Evolutionary conservation across 169 alveolate species (phyloP).

Genomic region (Fabrea salina): DNA sequence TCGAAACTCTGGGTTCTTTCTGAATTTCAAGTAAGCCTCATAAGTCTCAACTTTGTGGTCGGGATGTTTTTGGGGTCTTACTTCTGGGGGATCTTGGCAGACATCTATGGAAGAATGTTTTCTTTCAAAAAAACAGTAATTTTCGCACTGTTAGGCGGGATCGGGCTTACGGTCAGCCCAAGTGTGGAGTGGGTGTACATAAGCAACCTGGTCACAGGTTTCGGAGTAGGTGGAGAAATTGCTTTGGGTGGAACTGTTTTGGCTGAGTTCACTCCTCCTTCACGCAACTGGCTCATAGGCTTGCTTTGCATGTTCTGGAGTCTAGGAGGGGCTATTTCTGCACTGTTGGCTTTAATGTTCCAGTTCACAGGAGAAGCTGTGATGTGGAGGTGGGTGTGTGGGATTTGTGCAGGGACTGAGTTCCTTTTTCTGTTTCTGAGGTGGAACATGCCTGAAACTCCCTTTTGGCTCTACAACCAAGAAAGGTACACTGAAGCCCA

Average conservation of each 20-base stretch:
- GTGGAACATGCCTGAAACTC: too few relatives aligned
- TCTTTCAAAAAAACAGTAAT: slow-evolving; percentile 10
- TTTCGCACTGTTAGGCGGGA: not conserved
- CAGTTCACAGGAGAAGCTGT: not conserved
- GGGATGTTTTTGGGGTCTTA: slow-evolving; percentile 12
- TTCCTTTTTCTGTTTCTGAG: not conserved
- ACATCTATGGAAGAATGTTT: slow-evolving; percentile 15
- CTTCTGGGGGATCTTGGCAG: slow-evolving; percentile 11
- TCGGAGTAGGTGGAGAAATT: slow-evolving; percentile 24
- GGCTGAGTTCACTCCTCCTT: slow-evolving; percentile 8
- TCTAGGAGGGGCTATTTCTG: slow-evolving; percentile 5
- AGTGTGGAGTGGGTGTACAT: not conserved
- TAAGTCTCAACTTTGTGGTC: not conserved
- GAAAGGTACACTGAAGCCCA: slow-evolving; percentile 4
- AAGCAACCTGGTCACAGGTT: not conserved
- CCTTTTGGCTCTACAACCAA: not conserved
- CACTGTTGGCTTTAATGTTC: not conserved
- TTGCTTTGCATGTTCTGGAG: not conserved
- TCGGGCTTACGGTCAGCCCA: not conserved
- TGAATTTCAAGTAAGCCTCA: not conserved
- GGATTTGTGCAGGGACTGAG: not conserved
- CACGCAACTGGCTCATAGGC: not conserved
- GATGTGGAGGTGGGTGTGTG: not conserved
- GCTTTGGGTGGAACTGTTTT: not conserved
- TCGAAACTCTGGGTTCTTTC: not conserved